Evolutionary conservation across 768 basidiomycete genomes (phyloP), one percentile per base, ranked within the genome.

Genomic region (Tubosaeta sp.): DNA sequence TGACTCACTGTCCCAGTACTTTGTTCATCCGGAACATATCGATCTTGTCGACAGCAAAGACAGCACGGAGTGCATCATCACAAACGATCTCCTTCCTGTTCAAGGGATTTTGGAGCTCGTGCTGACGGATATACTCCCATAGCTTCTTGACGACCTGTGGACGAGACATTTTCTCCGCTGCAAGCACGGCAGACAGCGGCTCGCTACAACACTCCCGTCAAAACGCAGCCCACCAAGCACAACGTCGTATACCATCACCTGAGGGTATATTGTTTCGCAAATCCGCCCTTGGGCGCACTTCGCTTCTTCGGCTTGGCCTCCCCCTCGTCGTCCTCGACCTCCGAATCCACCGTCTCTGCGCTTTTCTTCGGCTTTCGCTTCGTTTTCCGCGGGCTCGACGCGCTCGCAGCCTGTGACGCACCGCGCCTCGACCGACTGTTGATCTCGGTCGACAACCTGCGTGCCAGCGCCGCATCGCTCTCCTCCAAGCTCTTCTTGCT

Each of bases 1-100:
- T 5, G 10, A 72, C 81, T 53, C 50, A 92, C 87, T 85, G 75
- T 65, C 88, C 87, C 51, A 95, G 73, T 26, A 86, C 78, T 70
- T 95, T 92, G 77, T 95, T 95, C 93, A 95, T 95, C 59, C 77
- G 83, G 73, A 95, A 95, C 91, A 95, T 95, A 70, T 91, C 84
- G 51, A 97, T 82, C 66, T 83, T 88, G 57, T 91, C 88, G 12
- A 81, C 78, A 51, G 79, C 80, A 67, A 97, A 95, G 19, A 95
- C 80, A 6, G 84, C 81, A 61, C 77, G 79, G 59, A 97, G 65
- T 16, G 69, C 74, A 16, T 77, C 73, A 67, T 97, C 93, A 63
- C 93, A 95, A 2, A 92, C 58, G 55, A 97, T 97, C 67, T 90
- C 91, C 50, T 83, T 82, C 70, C 77, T 87, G 69, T 95, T 90